These are phyloP conservation scores for Zygosaccharomyces bisporus DNA, from an alignment of 805 yeast genomes.

Conservation along the genomic window DNA sequence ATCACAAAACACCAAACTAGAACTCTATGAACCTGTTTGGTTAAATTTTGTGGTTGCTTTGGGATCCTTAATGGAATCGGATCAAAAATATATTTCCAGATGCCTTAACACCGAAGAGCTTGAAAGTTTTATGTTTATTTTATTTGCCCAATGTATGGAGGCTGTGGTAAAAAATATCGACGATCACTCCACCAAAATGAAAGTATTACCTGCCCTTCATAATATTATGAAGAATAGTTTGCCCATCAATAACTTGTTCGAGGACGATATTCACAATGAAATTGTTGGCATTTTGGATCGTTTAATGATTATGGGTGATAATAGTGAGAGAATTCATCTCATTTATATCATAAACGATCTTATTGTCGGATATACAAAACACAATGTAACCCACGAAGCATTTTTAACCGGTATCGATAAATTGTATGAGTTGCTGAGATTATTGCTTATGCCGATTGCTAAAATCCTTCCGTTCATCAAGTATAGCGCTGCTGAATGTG, in stretches of 20 bases:
- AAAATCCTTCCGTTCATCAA: slow-evolving; percentile 57
- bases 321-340: slow-evolving; percentile 45
- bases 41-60: slow-evolving; percentile 71
- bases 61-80: slow-evolving; percentile 56
- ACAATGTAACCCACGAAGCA: slow-evolving; percentile 37
- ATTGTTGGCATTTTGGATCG: slow-evolving; percentile 73
- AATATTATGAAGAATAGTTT: slow-evolving; percentile 55
- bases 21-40: slow-evolving; percentile 56
- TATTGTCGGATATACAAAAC: slow-evolving; percentile 41
- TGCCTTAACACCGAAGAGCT: slow-evolving; percentile 52
- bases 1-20: slow-evolving; percentile 17
- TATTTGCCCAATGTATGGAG: slow-evolving; percentile 82
- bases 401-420: slow-evolving; percentile 64
- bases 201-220: slow-evolving; percentile 49
- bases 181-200: slow-evolving; percentile 26
- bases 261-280: slow-evolving; percentile 69
- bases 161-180: slow-evolving; percentile 48
- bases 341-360: slow-evolving; percentile 57
- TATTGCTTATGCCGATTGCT: slow-evolving; percentile 61
- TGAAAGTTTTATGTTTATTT: slow-evolving; percentile 65
- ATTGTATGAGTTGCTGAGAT: slow-evolving; percentile 73
- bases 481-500: slow-evolving; percentile 35
- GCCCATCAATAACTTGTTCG: slow-evolving; percentile 56
- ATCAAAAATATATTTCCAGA: slow-evolving; percentile 43
- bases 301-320: slow-evolving; percentile 53